Base-by-base conservation (phyloP, 2,329 filamentous ascomycete species). In the Sporothrix globosa region DNA sequence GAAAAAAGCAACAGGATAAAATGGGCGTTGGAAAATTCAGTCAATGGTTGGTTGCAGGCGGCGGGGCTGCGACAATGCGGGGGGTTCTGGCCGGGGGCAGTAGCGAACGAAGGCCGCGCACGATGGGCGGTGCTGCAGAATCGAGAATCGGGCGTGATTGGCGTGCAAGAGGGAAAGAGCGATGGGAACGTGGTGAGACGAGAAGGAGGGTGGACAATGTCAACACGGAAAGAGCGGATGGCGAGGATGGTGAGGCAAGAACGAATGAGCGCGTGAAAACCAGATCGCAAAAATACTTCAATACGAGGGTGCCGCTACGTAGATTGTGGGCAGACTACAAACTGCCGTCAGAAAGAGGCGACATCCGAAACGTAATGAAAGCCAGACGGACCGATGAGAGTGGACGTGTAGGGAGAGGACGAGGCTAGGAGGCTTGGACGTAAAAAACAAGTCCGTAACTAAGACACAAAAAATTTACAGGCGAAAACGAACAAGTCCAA, bases 21-120 rank as follows among this genome's bases (percentile, higher is more conserved):
- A 60, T 48, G 24, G 24, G 44, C 54, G 14, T 3, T 21, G 21
- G 19, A 63, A 54, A 66, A 58, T 68, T 69, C 60, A 69, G 61
- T 41, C 50, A 39, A 24, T 61, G 19, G 61, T 67, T 67, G 70
- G 71, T 46, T 56, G 53, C 58, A 65, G 30, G 44, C 61, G 67
- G 71, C 67, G 71, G 71, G 71, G 71, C 71, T 72, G 69, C 50
- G 44, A 60, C 71, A 70, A 68, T 58, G 66, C 69, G 71, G 71
- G 68, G 68, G 46, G 10, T n/a, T 14, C 24, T 65, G 48, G 56
- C 46, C 27, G 34, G 58, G 58, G 58, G 48, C 44, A 56, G 19
- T 48, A 54, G 27, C 58, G 56, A 65, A 17, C 58, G 19, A 48
- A 46, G 52, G 46, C 5, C 27, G 41, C 17, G 44, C 19, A 27